These are phyloP conservation scores for Wallacemonas sp. DNA, from an alignment of 208 protist genomes.

Conservation along the genomic window DNA sequence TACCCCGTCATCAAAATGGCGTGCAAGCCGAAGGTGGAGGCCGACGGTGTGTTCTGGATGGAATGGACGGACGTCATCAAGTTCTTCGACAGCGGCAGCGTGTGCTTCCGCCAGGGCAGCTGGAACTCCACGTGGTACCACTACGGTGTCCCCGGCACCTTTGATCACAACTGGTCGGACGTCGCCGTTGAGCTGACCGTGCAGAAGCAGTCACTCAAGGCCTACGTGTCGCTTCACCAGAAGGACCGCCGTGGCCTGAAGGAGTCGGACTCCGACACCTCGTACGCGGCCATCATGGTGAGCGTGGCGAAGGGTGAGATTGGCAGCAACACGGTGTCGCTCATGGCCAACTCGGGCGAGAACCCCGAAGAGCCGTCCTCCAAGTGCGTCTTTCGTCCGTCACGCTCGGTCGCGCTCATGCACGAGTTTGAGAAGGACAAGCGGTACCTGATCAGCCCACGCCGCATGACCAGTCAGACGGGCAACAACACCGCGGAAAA, in stretches of 20 bases:
- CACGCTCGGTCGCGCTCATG: constrained; percentile 38
- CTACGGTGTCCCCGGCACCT: constrained; percentile 49
- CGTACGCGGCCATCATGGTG: constrained; percentile 57
- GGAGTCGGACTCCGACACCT: constrained; percentile 32
- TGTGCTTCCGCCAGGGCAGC: constrained; percentile 55
- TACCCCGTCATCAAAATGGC: constrained; percentile 54
- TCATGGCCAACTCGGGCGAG: constrained; percentile 34
- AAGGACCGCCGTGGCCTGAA: constrained; percentile 54
- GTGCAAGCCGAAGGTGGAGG: constrained; percentile 46
- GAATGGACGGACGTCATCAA: constrained; percentile 68
- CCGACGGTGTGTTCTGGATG: constrained; percentile 74
- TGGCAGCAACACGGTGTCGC: constrained; percentile 27
- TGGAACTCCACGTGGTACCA: constrained; percentile 48
- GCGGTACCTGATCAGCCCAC: constrained; percentile 43
- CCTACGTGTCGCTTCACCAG: constrained; percentile 49
- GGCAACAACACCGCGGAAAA: constrained; percentile 45
- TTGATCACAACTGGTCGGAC: constrained; percentile 38
- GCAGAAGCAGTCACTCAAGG: constrained; percentile 27
- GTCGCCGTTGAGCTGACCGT: constrained; percentile 46
- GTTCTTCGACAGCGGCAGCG: constrained; percentile 62
- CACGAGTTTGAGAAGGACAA: constrained; percentile 40
- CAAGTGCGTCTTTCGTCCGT: constrained; percentile 45
- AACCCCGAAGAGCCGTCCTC: constrained; percentile 42
- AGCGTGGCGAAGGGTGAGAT: constrained; percentile 36
- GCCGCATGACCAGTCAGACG: constrained; percentile 41